Evolutionary conservation across 208 protist genomes (phyloP).

Genomic region (Entamoeba invadens): DNA sequence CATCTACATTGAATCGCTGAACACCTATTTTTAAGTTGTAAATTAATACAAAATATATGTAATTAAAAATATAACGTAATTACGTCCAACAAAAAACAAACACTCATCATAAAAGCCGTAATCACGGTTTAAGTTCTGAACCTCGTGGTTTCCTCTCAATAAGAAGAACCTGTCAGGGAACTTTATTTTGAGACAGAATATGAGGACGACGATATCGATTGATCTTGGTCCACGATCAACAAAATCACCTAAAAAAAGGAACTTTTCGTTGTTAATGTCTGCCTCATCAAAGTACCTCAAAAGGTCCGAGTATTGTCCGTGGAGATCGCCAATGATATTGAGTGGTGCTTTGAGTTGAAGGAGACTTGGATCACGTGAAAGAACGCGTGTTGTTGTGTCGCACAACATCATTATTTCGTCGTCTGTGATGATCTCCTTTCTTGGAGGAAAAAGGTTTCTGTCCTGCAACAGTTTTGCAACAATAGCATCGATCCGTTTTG

Average conservation of each 20-base stretch:
- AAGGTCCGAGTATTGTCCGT: constrained; percentile 98
- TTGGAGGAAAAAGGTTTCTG: not conserved
- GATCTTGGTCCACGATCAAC: constrained; percentile 93
- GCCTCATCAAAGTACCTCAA: constrained; percentile 95
- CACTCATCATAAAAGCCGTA: constrained; percentile 98
- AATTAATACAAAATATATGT: no score
- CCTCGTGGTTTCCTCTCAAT: constrained; percentile 95
- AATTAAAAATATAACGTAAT: not conserved
- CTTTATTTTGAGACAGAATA: constrained; percentile 36
- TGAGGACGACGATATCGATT: constrained; percentile 80
- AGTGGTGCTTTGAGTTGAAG: constrained; percentile 27
- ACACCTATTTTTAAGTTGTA: no score
- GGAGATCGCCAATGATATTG: constrained; percentile 84
- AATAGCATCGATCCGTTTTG: not conserved
- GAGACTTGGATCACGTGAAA: not conserved
- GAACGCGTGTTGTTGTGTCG: no score
- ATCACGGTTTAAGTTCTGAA: constrained; percentile 81
- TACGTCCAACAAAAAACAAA: constrained; percentile 34
- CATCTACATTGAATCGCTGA: no score
- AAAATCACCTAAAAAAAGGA: constrained; percentile 98
- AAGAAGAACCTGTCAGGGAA: constrained; percentile 78
- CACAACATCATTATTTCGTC: no score
- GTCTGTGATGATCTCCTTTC: no score
- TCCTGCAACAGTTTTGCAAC: not conserved
- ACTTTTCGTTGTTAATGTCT: constrained; percentile 88